Evolutionary conservation across 2,329 filamentous ascomycete genomes (phyloP), one percentile per base, ranked within the genome.

Genomic region (Exophiala aquamarina): DNA sequence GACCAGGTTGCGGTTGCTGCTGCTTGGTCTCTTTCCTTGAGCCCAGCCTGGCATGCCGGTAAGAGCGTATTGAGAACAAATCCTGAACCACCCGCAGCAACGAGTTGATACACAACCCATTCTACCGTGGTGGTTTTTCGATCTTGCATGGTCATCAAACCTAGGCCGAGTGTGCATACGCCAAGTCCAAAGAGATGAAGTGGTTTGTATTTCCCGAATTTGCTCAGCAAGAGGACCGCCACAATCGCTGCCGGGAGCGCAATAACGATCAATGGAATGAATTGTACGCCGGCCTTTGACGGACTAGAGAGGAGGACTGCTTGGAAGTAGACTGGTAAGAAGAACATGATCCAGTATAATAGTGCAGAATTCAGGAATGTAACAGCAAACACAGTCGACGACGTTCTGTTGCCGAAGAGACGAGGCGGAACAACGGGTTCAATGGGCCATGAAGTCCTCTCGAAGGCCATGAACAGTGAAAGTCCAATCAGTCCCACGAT

Each of bases 241-340:
- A 63, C 28, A 20, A 64, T 60, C 2, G 58, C 65, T 2, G 53
- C 43, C 1, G 63, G 58, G 1, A 63, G 44, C 3, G 58, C 41
- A 1, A 58, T 50, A 4, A 63, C 43, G 2, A 59, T 55, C 2
- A 52, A 60, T 5, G n/a, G 68, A 61, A 6, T 69, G 2, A 68
- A 50, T 2, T 57, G 44, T 2, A 68, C 51, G 1, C 67, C 63
- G 2, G 68, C 63, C 0, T 61, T 51, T 0, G 59, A 52, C 0
- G 74, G 66, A 0, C 61, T 59, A 3, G 63, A 61, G 1, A 59
- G 39, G 4, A 61, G 59, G 0, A 76, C 69, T 1, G 62, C 64
- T 44, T 76, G 71, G 55, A 76, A 74, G 54, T 73, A 77, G 6
- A 76, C 55, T 0, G 74, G 70, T 1, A 75, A 45, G 52, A 73